Evolutionary conservation across 2,329 filamentous ascomycete genomes (phyloP).

Genomic region (Cladosporium sp.): DNA sequence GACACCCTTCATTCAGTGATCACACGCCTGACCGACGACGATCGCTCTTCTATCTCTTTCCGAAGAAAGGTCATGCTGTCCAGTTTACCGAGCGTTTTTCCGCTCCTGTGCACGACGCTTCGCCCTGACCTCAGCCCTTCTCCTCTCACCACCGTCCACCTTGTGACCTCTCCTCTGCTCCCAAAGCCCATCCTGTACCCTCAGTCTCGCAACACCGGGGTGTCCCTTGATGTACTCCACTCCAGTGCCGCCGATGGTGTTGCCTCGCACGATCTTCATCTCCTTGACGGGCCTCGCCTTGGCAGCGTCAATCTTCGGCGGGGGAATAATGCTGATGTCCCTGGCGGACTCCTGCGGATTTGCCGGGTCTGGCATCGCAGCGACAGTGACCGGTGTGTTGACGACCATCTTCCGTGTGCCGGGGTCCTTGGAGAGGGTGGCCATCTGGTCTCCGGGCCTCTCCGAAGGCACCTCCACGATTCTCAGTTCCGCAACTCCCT

Average conservation of each 20-base stretch:
- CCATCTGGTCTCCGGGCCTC: conserved; percentile 23
- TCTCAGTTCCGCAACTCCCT: conserved; percentile 53
- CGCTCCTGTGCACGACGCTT: conserved; percentile 77
- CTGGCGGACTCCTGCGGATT: conserved; percentile 49
- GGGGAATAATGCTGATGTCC: conserved; percentile 23
- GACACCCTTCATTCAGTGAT: neutral
- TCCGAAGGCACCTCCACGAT: conserved; percentile 50
- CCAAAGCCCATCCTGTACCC: conserved; percentile 83
- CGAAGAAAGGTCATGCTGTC: neutral
- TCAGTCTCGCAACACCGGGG: conserved; percentile 58
- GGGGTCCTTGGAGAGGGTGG: conserved; percentile 48
- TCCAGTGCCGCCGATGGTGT: conserved; percentile 68
- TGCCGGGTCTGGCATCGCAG: conserved; percentile 26
- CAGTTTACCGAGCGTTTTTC: conserved; percentile 42
- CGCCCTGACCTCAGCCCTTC: conserved; percentile 76
- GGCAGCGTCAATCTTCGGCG: conserved; percentile 12
- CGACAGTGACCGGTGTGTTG: conserved; percentile 45
- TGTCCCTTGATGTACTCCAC: conserved; percentile 61
- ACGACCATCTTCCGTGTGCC: conserved; percentile 54
- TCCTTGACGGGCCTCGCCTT: conserved; percentile 52
- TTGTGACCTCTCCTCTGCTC: conserved; percentile 80
- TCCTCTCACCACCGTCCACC: conserved; percentile 92
- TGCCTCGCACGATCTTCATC: conserved; percentile 62
- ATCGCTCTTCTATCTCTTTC: neutral
- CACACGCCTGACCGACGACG: neutral